Evolutionary conservation across 164 flowering plant species (phyloP), one percentile per base, ranked within the genome.

Genomic region (Stephania yunnanensis): DNA sequence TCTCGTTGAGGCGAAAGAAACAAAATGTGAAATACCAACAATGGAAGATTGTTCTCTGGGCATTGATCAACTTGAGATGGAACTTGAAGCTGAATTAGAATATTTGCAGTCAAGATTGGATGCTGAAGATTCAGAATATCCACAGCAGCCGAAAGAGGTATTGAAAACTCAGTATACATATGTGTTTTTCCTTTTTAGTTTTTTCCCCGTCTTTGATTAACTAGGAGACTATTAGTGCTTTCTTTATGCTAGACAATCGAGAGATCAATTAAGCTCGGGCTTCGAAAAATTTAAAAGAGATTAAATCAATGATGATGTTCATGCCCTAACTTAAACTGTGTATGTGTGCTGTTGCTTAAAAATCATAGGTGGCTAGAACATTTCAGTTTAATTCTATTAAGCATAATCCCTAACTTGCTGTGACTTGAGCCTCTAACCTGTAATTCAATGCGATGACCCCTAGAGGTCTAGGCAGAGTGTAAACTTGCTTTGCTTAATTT

Each of bases 1-100:
- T 53, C 12, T 71, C 25, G 44, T 71, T 17, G 76, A 48, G 65
- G 22, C 71, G 46, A 70, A 70, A 17, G 29, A 55, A 15, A 17
- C n/a, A 45, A 50, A 70, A 61, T 70, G 25, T 64, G 52, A 69
- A 64, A 13, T 50, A 7, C 46, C 58, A 9, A 36, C 44, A n/a
- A 72, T 71, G 69, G 42, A 53, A 70, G 82, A 80, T 30, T 68
- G 70, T 70, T 58, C 65, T 22, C 77, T 67, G 72, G 84, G 80
- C 52, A 83, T 85, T 71, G 82, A 86, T 76, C 81, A 80, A 53
- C 85, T 90, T 20, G 92, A 88, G 72, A 87, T 79, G 20, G 91
- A 92, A 74, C 85, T 90, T 74, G 87, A 84, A 84, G 84, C 85
- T 70, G 94, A 90, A 82, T 71, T 92, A 44, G 87, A 89, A 72